Percentiles rank a stretch among this genome's conserved stretches.
Conservation (phyloP, 495 filamentous ascomycete genomes). For the Margaritispora aquatica region DNA sequence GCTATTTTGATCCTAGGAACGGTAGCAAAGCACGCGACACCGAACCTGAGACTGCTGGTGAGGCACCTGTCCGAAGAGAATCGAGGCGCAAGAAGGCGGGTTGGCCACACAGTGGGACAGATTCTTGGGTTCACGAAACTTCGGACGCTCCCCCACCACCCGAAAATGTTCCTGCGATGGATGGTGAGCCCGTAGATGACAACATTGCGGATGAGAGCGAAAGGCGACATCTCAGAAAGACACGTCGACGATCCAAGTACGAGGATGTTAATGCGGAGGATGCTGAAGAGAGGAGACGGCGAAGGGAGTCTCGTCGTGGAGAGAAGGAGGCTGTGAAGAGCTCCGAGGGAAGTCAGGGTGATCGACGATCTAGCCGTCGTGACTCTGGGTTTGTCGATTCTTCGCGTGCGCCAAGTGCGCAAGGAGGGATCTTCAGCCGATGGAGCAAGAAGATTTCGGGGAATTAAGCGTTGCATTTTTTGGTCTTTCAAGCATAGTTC, state of each 20-base stretch:
- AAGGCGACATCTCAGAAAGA: slow-evolving; percentile 37
- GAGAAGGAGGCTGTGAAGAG: slow-evolving; percentile 20
- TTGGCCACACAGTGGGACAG: slow-evolving; percentile 51
- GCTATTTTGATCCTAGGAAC: slow-evolving; percentile 37
- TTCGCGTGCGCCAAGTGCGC: slow-evolving; percentile 25
- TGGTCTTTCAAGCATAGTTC: slow-evolving; percentile 9
- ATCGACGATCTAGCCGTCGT: slow-evolving; percentile 27
- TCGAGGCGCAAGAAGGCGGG: slow-evolving; percentile 19
- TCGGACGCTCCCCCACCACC: slow-evolving; percentile 49
- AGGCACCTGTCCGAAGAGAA: slow-evolving; percentile 20
- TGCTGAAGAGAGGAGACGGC: slow-evolving; percentile 34
- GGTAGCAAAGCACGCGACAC: slow-evolving; percentile 32
- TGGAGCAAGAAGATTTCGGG: slow-evolving; percentile 36
- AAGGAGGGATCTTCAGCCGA: slow-evolving; percentile 44
- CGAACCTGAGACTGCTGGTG: slow-evolving; percentile 27
- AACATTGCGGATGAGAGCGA: slow-evolving; percentile 33
- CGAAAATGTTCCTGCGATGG: slow-evolving; percentile 26
- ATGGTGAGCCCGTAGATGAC: slow-evolving; percentile 13
- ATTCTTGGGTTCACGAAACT: slow-evolving; percentile 55
- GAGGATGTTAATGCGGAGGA: slow-evolving; percentile 37
- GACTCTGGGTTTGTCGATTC: slow-evolving; percentile 30
- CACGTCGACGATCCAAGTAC: slow-evolving; percentile 38
- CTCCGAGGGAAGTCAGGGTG: slow-evolving; percentile 23
- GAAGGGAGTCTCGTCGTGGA: slow-evolving; percentile 37
- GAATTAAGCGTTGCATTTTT: slow-evolving; percentile 10